These are phyloP conservation scores for Aspergillus sp. DNA, from an alignment of 2,329 filamentous ascomycete species.

Conservation along the genomic window DNA sequence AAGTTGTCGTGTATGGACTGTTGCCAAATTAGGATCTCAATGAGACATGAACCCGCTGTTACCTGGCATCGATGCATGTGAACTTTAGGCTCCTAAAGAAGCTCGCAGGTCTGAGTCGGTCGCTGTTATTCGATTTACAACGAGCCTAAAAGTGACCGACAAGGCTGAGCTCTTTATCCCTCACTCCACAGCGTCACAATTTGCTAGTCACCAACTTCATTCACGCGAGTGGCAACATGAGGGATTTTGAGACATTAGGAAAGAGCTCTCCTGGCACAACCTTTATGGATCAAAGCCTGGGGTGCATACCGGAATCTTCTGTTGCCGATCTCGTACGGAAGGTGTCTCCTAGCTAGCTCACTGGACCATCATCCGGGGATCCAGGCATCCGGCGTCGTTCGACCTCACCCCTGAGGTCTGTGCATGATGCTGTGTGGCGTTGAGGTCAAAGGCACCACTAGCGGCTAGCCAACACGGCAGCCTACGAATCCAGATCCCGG, in stretches of 20 bases:
- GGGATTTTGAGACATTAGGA: no score
- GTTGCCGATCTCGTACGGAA: background rate
- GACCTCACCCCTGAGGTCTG: background rate
- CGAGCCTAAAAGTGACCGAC: no score
- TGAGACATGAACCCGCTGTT: background rate
- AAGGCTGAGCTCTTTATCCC: no score
- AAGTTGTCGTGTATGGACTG: background rate
- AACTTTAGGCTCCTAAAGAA: no score
- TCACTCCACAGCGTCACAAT: no score
- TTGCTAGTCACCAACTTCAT: no score
- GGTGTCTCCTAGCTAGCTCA: background rate
- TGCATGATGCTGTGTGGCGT: background rate
- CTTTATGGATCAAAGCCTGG: background rate
- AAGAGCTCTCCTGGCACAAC: no score
- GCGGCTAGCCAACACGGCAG: background rate
- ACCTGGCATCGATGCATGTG: no score
- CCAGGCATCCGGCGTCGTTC: constrained; percentile 7
- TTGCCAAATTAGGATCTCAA: background rate
- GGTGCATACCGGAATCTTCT: background rate
- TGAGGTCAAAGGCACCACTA: background rate
- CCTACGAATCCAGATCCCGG: background rate
- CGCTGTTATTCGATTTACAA: no score
- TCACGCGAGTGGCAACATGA: no score
- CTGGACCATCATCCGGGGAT: background rate
- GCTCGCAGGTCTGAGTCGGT: no score